Base-by-base conservation (phyloP, 163 green algal species). In the Chloroidium sp. region DNA sequence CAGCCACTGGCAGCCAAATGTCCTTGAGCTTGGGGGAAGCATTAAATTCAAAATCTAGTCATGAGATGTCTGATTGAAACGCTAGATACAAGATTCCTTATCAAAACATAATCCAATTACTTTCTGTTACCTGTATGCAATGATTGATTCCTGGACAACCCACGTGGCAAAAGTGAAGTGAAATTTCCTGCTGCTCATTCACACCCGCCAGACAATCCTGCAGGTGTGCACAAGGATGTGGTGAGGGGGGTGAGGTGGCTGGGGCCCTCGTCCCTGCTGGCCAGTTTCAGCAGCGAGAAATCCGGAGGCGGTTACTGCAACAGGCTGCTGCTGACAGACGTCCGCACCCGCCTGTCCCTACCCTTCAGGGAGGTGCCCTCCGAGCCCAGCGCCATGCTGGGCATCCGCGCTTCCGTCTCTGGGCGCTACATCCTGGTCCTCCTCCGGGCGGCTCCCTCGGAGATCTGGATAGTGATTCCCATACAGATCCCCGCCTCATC, bases 391-490 rank as follows among this genome's bases (percentile, higher is more conserved):
- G 89, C 87, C 0, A 84, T 96, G 82, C 69, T 92, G 58, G 91
- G 88, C 12, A 80, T 97, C 76, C 81, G 91, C 0, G 86, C 87
- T 10, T 94, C 91, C 0, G 87, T 92, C 8, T 87, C 82, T 3
- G 93, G 93, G 62, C 79, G 83, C 14, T 91, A 96, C 82, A 79
- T 96, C 58, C 86, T 97, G n/a, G 62, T 97, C 57, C 81, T 94
- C n/a, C 78, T 95, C 75, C 90, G 90, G 61, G 87, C 82, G 0
- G 88, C 87, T 3, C 87, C 89, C n/a, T 84, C 88, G 13, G 91
- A 95, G 85, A 85, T 93, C 57, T 94, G 90, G 89, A 81, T 82
- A 78, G 84, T 90, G 76, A 74, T 74, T 14, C 36, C 36, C 36
- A 36, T 36, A 36, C 36, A 13, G 10, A 0, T 14, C 13, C 1